phyloP scores from a whole-genome alignment of 192 early-diverging fungal species.

The Mortierella antarctica region DNA sequence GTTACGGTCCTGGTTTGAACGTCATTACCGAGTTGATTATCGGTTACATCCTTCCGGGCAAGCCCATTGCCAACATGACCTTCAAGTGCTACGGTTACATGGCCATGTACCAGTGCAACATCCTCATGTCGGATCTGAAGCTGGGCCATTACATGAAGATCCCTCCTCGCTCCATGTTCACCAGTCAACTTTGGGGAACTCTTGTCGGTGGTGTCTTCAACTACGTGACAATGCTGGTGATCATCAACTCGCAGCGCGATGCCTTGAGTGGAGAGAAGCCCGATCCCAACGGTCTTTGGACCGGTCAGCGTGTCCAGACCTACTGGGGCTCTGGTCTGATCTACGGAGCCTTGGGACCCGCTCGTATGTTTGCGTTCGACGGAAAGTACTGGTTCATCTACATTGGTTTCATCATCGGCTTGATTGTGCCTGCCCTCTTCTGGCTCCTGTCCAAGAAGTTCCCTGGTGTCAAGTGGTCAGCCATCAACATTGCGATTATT shows the following conservation, averaged over 20 bases:
- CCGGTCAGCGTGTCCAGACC: conserved; percentile 57
- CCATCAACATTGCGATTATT: conserved; percentile 67
- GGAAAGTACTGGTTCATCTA: conserved; percentile 51
- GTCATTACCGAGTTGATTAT: conserved; percentile 71
- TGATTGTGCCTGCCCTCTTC: conserved; percentile 35
- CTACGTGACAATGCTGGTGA: conserved; percentile 53
- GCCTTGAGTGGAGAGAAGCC: conserved; percentile 25
- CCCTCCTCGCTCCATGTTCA: conserved; percentile 73
- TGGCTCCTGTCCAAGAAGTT: conserved; percentile 52
- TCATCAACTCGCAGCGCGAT: conserved; percentile 41
- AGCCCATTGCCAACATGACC: conserved; percentile 62
- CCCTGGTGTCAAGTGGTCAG: conserved; percentile 35
- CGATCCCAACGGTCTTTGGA: conserved; percentile 63
- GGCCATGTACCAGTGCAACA: conserved; percentile 73
- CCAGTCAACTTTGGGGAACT: conserved; percentile 71
- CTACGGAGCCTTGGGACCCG: conserved; percentile 82
- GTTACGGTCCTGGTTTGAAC: conserved; percentile 61
- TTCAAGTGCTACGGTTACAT: conserved; percentile 73
- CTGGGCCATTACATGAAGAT: conserved; percentile 83
- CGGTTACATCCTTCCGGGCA: conserved; percentile 67
- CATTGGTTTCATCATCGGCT: conserved; percentile 54
- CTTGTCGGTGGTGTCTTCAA: conserved; percentile 57
- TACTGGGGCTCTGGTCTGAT: conserved; percentile 73
- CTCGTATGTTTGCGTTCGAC: conserved; percentile 64
- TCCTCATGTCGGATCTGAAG: conserved; percentile 78